phyloP scores from a whole-genome alignment of 2,329 filamentous ascomycete species.

The Penicillium expansum region DNA sequence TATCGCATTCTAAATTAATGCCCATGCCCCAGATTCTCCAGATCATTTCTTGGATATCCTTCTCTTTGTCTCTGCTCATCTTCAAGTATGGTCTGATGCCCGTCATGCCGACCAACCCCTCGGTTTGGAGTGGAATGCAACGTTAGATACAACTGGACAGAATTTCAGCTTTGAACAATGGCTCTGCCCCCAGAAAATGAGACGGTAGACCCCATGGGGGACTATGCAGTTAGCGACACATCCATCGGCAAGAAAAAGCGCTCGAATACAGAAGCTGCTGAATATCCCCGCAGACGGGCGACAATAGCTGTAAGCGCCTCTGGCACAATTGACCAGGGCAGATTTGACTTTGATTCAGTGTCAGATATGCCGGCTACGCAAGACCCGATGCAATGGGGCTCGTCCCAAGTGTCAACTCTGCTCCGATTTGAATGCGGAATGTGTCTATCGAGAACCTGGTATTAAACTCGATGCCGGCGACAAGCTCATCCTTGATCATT shows the following conservation, averaged over 20 bases:
- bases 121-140: slow-evolving; percentile 1
- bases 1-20: neutral
- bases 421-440: slow-evolving; percentile 76
- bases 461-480: slow-evolving; percentile 85
- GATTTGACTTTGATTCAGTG: slow-evolving; percentile 52
- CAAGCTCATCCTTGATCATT: slow-evolving; percentile 77
- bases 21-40: neutral
- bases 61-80: neutral
- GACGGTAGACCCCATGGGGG: slow-evolving; percentile 4
- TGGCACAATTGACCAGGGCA: neutral
- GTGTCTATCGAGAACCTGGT: slow-evolving; percentile 78
- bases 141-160: neutral
- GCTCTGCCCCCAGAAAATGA: slow-evolving; percentile 6
- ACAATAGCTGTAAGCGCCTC: slow-evolving; percentile 33
- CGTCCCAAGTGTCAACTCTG: slow-evolving; percentile 83
- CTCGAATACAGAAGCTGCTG: slow-evolving; percentile 29
- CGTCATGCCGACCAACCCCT: neutral
- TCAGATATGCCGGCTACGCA: slow-evolving; percentile 76
- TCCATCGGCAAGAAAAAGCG: slow-evolving; percentile 28
- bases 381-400: slow-evolving; percentile 74
- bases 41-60: neutral
- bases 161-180: neutral
- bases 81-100: slow-evolving; percentile 5
- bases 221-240: slow-evolving; percentile 14
- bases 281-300: slow-evolving; percentile 35